Percentiles rank a stretch among this genome's conserved stretches.
phyloP scores from a whole-genome alignment of 2,329 filamentous ascomycete genomes.

The Claviceps sp. region DNA sequence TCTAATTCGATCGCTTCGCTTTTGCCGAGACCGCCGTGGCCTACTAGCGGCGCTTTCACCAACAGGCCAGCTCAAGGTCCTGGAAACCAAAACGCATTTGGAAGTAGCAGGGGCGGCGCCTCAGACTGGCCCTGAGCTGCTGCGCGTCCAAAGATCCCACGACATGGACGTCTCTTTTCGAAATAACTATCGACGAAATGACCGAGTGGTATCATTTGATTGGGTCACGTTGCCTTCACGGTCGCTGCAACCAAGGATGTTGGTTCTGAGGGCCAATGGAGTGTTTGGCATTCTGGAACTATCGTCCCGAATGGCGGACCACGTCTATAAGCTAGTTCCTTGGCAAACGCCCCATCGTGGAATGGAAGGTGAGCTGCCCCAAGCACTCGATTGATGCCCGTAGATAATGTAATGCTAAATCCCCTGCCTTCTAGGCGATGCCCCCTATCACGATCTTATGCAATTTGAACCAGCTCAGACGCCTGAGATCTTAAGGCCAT shows the following conservation, averaged over 20 bases:
- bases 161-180: constrained; percentile 48
- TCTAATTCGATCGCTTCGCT: constrained; percentile 48
- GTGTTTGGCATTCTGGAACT: constrained; percentile 49
- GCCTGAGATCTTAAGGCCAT: constrained; percentile 37
- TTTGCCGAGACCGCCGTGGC: constrained; percentile 48
- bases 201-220: constrained; percentile 54
- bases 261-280: constrained; percentile 47
- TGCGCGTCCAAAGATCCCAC: constrained; percentile 45
- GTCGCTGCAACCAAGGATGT: constrained; percentile 40
- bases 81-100: constrained; percentile 44
- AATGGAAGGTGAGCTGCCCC: constrained; percentile 30
- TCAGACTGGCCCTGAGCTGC: constrained; percentile 41
- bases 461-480: constrained; percentile 43
- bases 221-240: constrained; percentile 49
- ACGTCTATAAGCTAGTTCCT: constrained; percentile 46
- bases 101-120: constrained; percentile 22
- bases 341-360: constrained; percentile 48
- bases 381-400: background rate
- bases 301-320: constrained; percentile 42
- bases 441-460: constrained; percentile 42
- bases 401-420: constrained; percentile 8
- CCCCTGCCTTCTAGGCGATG: constrained; percentile 25
- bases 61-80: constrained; percentile 48
- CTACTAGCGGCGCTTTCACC: constrained; percentile 48
- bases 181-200: constrained; percentile 37